phyloP scores from a whole-genome alignment of 73 alveolate species.

The Paramecium primaurelia region DNA sequence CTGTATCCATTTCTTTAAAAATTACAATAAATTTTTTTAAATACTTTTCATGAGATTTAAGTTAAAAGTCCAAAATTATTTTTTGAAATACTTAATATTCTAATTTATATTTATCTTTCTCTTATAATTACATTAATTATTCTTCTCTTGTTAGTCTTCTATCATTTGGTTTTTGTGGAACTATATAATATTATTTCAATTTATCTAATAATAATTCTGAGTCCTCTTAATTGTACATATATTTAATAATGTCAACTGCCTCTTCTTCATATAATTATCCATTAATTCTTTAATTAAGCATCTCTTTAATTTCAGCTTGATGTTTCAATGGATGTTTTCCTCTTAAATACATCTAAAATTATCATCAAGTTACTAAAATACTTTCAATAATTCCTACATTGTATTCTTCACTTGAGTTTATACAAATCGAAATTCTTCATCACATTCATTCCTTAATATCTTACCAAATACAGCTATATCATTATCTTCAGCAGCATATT shows the following conservation, averaged over 20 bases:
- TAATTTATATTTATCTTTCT: constrained; percentile 81
- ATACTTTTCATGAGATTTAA: constrained; percentile 94
- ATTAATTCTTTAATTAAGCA: constrained; percentile 71
- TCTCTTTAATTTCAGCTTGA: constrained; percentile 82
- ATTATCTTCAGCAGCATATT: constrained; percentile 83
- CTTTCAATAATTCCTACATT: constrained; percentile 82
- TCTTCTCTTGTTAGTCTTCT: constrained; percentile 72
- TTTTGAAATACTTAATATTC: constrained; percentile 77
- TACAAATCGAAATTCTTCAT: constrained; percentile 94
- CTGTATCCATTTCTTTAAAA: constrained; percentile 87
- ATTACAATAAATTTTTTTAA: constrained; percentile 82
- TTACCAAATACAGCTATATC: constrained; percentile 96
- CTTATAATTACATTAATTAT: constrained; percentile 65
- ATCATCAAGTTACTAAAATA: background rate
- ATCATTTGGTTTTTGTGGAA: constrained; percentile 24
- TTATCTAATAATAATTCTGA: constrained; percentile 65
- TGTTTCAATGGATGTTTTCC: constrained; percentile 83
- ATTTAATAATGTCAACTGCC: constrained; percentile 92
- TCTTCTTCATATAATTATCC: constrained; percentile 91
- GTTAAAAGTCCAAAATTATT: constrained; percentile 93
- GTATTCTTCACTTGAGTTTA: constrained; percentile 93
- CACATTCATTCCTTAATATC: constrained; percentile 95
- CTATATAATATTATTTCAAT: constrained; percentile 27
- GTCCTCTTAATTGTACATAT: constrained; percentile 95
- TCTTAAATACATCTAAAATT: constrained; percentile 50